Conservation (phyloP, 352 stramenopile species). For the Phytophthora colocasiae region DNA sequence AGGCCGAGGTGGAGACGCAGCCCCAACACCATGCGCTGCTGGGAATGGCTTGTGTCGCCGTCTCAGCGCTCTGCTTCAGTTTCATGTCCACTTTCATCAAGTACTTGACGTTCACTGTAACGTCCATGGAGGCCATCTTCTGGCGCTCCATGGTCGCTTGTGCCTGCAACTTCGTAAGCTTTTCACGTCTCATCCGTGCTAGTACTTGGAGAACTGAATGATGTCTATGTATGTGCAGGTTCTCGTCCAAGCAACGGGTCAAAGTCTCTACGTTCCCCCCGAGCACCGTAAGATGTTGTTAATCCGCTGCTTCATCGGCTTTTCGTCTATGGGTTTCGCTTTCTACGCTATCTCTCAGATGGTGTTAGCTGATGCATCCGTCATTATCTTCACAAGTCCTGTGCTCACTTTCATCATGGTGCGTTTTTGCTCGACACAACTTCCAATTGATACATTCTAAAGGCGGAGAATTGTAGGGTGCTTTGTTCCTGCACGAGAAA, state of each 20-base stretch:
- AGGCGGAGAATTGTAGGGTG: conserved; percentile 1
- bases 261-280: conserved; percentile 42
- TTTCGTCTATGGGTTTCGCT: conserved; percentile 59
- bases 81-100: conserved; percentile 80
- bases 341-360: conserved; percentile 78
- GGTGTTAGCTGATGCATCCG: conserved; percentile 69
- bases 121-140: conserved; percentile 76
- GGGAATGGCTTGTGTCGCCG: conserved; percentile 61
- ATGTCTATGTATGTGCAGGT: conserved; percentile 2
- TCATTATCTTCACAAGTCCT: conserved; percentile 64
- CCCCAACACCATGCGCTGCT: conserved; percentile 51
- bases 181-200: background rate
- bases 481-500: conserved; percentile 31
- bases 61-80: conserved; percentile 73
- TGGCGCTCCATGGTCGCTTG: conserved; percentile 60
- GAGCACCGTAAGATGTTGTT: conserved; percentile 51
- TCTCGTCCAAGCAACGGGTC: background rate
- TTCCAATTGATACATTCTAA: background rate
- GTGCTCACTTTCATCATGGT: conserved; percentile 18
- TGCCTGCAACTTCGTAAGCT: conserved; percentile 59
- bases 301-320: conserved; percentile 59
- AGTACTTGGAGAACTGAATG: background rate
- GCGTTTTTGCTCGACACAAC: background rate
- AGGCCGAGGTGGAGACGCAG: conserved; percentile 3
- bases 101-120: conserved; percentile 63